A percentile compares a stretch with the other conserved stretches of the same genome.
Evolutionary conservation across 2,329 filamentous ascomycete species (phyloP).

Genomic region (Sporothrix variecibatus): DNA sequence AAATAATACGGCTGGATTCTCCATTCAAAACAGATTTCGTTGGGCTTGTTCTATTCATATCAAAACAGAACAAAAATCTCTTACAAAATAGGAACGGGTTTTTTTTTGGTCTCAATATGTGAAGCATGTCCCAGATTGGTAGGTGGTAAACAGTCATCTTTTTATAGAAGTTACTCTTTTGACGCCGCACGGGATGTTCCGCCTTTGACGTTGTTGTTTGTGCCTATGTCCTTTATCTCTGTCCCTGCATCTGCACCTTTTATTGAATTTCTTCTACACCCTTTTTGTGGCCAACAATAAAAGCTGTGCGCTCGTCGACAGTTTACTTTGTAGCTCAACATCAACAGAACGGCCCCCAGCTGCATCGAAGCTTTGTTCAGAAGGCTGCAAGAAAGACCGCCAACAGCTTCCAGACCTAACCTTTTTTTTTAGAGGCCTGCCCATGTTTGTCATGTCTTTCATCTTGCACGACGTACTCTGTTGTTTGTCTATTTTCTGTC

Average conservation of each 20-base stretch:
- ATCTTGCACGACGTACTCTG: not conserved
- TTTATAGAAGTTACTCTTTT: not conserved
- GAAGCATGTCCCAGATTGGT: not conserved
- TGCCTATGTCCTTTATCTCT: not conserved
- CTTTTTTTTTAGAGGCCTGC: not conserved
- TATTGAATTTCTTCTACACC: not conserved
- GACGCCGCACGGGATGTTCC: slow-evolving; percentile 3
- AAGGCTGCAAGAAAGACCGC: not conserved
- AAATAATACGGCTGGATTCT: no score
- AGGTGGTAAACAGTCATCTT: slow-evolving; percentile 14
- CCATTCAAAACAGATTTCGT: no score
- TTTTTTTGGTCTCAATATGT: not conserved
- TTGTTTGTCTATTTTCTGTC: not conserved
- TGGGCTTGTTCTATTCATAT: no score
- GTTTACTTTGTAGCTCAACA: not conserved
- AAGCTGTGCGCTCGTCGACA: not conserved
- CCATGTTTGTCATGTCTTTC: slow-evolving; percentile 10
- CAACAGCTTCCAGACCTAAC: no score
- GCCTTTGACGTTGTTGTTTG: not conserved
- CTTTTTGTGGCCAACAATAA: not conserved
- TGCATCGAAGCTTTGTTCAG: not conserved
- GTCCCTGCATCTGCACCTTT: not conserved
- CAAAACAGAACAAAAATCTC: no score
- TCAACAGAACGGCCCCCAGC: not conserved
- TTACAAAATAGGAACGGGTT: not conserved